Percentiles rank a stretch among this genome's conserved stretches.
Conservation (phyloP, 768 basidiomycete genomes). For the Trametes cinnabarina region DNA sequence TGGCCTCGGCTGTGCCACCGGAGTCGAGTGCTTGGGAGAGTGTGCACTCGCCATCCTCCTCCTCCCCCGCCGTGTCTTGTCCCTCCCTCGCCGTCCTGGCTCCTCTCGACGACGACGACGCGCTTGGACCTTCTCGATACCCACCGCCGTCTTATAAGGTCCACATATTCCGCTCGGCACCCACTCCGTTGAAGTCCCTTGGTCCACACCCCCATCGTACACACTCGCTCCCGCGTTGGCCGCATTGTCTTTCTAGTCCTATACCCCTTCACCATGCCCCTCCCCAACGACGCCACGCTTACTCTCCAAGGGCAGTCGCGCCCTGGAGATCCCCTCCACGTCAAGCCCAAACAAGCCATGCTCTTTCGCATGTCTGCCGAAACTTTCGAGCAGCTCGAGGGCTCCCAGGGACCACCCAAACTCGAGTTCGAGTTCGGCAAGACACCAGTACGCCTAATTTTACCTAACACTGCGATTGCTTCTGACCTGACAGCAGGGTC, state of each 20-base stretch:
- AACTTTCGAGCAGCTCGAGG: slow-evolving; percentile 65
- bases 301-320: slow-evolving; percentile 57
- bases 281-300: slow-evolving; percentile 53
- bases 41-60: not conserved
- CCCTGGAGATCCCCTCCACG: slow-evolving; percentile 53
- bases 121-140: not conserved
- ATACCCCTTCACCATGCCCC: slow-evolving; percentile 49
- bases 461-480: not conserved
- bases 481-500: slow-evolving; percentile 43
- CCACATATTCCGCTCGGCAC: not conserved
- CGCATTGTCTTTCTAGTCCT: not conserved
- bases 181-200: not conserved
- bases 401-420: slow-evolving; percentile 40
- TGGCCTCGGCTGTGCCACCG: slow-evolving; percentile 14
- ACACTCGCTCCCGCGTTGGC: slow-evolving; percentile 1
- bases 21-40: not conserved
- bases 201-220: not conserved
- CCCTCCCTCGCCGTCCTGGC: too few relatives aligned
- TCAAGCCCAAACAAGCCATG: slow-evolving; percentile 71
- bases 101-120: too few relatives aligned
- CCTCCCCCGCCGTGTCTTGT: too few relatives aligned
- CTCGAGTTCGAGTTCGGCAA: slow-evolving; percentile 65
- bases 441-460: slow-evolving; percentile 45
- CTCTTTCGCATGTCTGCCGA: slow-evolving; percentile 73
- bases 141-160: not conserved